Conservation (phyloP, 345 rosid species). For the Dimocarpus longan region DNA sequence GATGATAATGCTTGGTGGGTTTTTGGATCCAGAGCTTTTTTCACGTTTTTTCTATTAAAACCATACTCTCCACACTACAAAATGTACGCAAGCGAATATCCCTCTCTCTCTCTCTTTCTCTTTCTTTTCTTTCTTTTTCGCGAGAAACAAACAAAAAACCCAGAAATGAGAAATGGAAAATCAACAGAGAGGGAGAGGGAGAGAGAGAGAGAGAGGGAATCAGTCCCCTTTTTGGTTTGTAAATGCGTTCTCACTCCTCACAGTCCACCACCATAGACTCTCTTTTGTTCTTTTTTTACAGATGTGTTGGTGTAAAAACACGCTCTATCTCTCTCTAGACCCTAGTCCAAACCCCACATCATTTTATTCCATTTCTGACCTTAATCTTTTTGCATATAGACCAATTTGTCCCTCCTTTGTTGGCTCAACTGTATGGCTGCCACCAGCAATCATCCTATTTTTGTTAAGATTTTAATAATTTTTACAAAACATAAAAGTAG, state of each 20-base stretch:
- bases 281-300: background rate
- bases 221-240: background rate
- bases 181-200: background rate
- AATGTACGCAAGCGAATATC: background rate
- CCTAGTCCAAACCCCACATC: background rate
- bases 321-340: background rate
- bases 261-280: slow-evolving; percentile 1
- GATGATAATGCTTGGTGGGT: background rate
- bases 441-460: too few relatives aligned
- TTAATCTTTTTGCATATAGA: background rate
- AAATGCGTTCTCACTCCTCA: background rate
- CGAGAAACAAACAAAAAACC: background rate
- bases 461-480: too few relatives aligned
- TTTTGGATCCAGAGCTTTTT: slow-evolving; percentile 16
- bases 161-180: slow-evolving; percentile 20
- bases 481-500: too few relatives aligned
- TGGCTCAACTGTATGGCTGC: too few relatives aligned
- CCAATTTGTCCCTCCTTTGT: too few relatives aligned
- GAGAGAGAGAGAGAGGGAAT: background rate
- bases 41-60: background rate
- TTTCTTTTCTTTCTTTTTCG: background rate
- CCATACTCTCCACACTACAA: background rate
- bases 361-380: background rate
- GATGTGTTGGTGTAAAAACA: background rate
- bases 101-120: background rate